A percentile compares a stretch with the other conserved stretches of the same genome.
Evolutionary conservation across 2,329 filamentous ascomycete genomes (phyloP).

Genomic region (Xenoacremonium recifei): DNA sequence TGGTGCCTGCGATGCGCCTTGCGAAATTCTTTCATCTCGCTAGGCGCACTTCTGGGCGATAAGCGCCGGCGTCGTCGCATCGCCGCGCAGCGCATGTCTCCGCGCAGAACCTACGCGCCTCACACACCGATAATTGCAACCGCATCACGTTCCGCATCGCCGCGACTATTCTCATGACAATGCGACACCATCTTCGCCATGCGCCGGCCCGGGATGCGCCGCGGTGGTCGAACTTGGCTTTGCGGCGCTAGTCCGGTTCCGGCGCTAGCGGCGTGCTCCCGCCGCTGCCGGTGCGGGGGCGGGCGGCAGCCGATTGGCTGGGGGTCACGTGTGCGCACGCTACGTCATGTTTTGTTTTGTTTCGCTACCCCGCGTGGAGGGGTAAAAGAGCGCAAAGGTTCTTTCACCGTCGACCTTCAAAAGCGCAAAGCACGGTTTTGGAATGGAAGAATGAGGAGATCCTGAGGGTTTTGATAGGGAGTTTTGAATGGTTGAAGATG

Average conservation of each 20-base stretch:
- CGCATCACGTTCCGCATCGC: neutral
- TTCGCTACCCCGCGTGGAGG: neutral
- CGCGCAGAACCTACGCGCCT: neutral
- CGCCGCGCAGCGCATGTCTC: too few species aligned
- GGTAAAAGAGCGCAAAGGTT: slow-evolving; percentile 3
- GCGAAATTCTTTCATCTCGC: neutral
- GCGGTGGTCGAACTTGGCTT: slow-evolving; percentile 1
- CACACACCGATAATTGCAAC: neutral
- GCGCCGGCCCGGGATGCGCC: slow-evolving; percentile 4
- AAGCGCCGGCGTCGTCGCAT: too few species aligned
- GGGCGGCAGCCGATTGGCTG: slow-evolving; percentile 18
- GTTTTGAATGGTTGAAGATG: neutral
- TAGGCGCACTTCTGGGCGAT: too few species aligned
- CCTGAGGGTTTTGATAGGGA: too few species aligned
- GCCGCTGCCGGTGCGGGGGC: slow-evolving; percentile 18
- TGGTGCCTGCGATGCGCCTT: neutral
- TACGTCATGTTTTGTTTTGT: slow-evolving; percentile 3
- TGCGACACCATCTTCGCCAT: slow-evolving; percentile 15
- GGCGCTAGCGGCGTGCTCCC: slow-evolving; percentile 21
- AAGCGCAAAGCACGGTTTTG: neutral
- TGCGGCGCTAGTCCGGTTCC: slow-evolving; percentile 10
- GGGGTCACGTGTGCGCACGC: neutral
- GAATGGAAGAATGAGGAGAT: neutral
- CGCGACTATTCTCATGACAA: neutral
- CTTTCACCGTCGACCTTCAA: neutral